Conservation (phyloP, 192 early-diverging fungal genomes). For the Spinellus fusiger region DNA sequence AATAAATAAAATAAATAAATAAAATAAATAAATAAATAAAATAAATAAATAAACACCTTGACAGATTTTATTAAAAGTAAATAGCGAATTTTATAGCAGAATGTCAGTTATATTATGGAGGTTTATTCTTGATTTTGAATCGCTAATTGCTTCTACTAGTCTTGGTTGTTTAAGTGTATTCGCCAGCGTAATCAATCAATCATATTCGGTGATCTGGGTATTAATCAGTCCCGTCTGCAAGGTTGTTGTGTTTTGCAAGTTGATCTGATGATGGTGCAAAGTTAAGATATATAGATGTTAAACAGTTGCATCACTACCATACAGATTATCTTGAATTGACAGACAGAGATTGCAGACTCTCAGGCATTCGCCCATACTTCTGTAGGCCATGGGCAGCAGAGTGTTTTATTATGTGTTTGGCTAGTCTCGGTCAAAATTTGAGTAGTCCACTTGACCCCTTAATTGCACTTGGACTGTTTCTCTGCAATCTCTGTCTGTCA, state of each 20-base stretch:
- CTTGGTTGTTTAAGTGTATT: not conserved
- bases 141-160: not conserved
- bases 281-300: not conserved
- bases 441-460: not conserved
- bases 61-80: constrained; percentile 3
- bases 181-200: not conserved
- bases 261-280: not conserved
- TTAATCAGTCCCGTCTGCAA: not conserved
- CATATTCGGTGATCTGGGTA: not conserved
- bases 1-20: too few species aligned
- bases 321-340: constrained; percentile 7
- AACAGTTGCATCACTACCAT: too few species aligned
- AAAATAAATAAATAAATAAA: too few species aligned
- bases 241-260: not conserved
- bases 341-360: not conserved
- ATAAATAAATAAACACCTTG: not conserved
- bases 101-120: constrained; percentile 4
- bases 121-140: not conserved
- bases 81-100: not conserved
- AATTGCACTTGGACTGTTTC: constrained; percentile 6
- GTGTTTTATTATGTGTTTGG: not conserved
- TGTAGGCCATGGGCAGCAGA: not conserved
- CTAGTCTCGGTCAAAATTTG: constrained; percentile 1
- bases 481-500: not conserved
- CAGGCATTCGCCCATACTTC: not conserved